Conservation (phyloP, 768 basidiomycete species). For the Leccinum arenicola region DNA sequence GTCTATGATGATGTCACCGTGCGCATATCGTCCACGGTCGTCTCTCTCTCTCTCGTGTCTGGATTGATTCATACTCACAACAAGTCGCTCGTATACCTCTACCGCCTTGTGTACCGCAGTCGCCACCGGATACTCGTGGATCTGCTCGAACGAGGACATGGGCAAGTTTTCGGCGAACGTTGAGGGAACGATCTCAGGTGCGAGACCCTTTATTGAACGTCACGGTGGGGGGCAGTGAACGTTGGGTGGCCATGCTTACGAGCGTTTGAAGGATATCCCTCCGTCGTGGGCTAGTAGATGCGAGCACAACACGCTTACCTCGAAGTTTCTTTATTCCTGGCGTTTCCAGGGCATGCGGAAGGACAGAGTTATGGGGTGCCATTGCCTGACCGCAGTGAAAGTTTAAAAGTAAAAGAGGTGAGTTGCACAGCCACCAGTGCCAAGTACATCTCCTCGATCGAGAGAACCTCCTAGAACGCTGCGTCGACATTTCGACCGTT, state of each 20-base stretch:
- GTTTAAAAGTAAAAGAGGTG: too few relatives aligned
- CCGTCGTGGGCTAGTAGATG: constrained; percentile 83
- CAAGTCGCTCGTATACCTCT: constrained; percentile 85
- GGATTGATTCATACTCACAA: constrained; percentile 39
- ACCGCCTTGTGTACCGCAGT: constrained; percentile 79
- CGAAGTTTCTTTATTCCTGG: constrained; percentile 64
- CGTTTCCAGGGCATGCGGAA: constrained; percentile 60
- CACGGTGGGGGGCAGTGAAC: neutral
- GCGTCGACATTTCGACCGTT: too few relatives aligned
- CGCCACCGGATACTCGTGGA: constrained; percentile 72
- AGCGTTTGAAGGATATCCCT: constrained; percentile 77
- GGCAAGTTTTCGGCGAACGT: constrained; percentile 79
- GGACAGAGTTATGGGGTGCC: constrained; percentile 46
- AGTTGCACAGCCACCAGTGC: too few relatives aligned
- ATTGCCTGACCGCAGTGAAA: neutral
- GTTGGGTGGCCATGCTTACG: constrained; percentile 41
- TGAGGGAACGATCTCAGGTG: constrained; percentile 71
- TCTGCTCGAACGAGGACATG: constrained; percentile 61
- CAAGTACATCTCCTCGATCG: too few relatives aligned
- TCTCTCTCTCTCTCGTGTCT: neutral
- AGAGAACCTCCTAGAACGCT: too few relatives aligned
- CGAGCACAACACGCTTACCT: constrained; percentile 78
- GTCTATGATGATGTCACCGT: constrained; percentile 27
- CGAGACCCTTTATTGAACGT: constrained; percentile 45
- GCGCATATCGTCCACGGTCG: neutral